Evolutionary conservation across 2,329 filamentous ascomycete species (phyloP), one percentile per base, ranked within the genome.

Genomic region (Trichoderma pleuroti): DNA sequence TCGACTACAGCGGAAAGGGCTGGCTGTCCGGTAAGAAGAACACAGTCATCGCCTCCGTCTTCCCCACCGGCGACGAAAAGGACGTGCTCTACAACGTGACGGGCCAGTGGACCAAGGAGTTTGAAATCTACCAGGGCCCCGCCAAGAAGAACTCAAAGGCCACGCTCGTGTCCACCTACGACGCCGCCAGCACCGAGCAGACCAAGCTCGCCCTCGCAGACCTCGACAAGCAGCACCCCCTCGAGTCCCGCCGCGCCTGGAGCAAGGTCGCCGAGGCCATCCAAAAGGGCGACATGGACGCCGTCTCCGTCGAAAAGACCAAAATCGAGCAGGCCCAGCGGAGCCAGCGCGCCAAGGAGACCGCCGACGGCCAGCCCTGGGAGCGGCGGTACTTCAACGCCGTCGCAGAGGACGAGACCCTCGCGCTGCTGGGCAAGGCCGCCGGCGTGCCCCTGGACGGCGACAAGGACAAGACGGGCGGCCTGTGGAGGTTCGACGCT

Each of bases 1-100:
- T 98, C 77, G 93, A 97, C 79, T 99, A 97, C 84, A 92, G 90
- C 72, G 94, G 95, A 77, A 95, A 93, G 80, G 95, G 95, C 71
- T 99, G 95, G 95, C 82, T 99, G 11, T 94, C 92, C 59, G 96
- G 95, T 74, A 97, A 97, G 86, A 98, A 97, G 85, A 98, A 98
- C 84, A 92, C 87, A 70, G 93, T 98, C 79, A 89, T 85, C 14
- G 95, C 94, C 16, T 86, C 85, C 28, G 80, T 98, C 70, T 94
- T 92, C 82, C 86, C 84, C 18, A 89, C 92, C 81, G 82, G 89
- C 83, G 84, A 85, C 81, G 93, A 91, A 81, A 92, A 91, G 81
- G 91, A 92, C 66, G 86, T 89, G 72, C 84, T 91, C 62, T 98
- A 95, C 85, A 93, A 90, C n/a, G 86, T 91, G 49, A 90, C 93